Evolutionary conservation across 768 basidiomycete genomes (phyloP).

Genomic region (Gymnopilus dilepis): DNA sequence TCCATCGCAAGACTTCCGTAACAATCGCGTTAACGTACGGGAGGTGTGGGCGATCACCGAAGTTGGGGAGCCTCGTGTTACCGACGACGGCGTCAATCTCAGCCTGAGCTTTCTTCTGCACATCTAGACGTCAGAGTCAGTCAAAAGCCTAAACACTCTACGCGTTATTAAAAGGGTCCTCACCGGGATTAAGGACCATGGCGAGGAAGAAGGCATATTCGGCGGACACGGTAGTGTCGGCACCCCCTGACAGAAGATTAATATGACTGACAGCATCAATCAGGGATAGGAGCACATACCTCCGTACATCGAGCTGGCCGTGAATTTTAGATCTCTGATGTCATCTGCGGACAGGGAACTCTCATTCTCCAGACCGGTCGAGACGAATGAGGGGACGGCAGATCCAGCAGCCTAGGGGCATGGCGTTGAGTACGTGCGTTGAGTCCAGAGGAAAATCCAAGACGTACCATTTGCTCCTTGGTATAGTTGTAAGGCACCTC

Average conservation of each 20-base stretch:
- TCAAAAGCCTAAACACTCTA: constrained; percentile 13
- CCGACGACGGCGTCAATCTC: constrained; percentile 54
- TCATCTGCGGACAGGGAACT: constrained; percentile 36
- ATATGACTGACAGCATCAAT: background rate
- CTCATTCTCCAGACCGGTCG: constrained; percentile 44
- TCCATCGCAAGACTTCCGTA: constrained; percentile 55
- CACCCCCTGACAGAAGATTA: constrained; percentile 40
- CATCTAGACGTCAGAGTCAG: constrained; percentile 32
- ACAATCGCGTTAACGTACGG: constrained; percentile 55
- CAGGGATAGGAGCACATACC: constrained; percentile 32
- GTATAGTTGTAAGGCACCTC: constrained; percentile 50
- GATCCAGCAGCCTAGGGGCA: constrained; percentile 42
- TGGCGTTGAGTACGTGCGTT: background rate
- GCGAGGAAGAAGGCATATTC: constrained; percentile 55
- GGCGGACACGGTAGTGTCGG: constrained; percentile 54
- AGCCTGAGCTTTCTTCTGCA: constrained; percentile 55
- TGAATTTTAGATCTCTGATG: constrained; percentile 44
- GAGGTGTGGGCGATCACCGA: constrained; percentile 47
- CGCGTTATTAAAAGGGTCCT: constrained; percentile 10
- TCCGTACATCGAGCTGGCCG: constrained; percentile 52
- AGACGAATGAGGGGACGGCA: constrained; percentile 50
- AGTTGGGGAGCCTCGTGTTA: constrained; percentile 40
- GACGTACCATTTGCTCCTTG: constrained; percentile 50
- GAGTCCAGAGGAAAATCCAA: background rate
- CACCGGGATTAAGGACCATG: constrained; percentile 48